A percentile compares a stretch with the other conserved stretches of the same genome.
Evolutionary conservation across 257 asterid genomes (phyloP).

Genomic region (Solanum sparsipilum): DNA sequence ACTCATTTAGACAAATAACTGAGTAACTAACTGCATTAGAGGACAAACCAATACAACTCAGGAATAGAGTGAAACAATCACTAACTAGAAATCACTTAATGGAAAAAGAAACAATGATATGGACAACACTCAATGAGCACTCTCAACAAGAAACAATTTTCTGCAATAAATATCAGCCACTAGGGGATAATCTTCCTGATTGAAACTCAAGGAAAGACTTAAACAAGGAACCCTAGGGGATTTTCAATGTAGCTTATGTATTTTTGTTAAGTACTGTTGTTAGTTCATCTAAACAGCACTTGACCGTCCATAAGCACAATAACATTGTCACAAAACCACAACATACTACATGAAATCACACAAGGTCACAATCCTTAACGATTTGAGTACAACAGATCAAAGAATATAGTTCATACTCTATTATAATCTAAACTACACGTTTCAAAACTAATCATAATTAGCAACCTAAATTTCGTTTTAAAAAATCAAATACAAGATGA

Average conservation of each 20-base stretch:
- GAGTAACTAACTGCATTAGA: background rate
- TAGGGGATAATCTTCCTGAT: background rate
- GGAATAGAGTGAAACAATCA: background rate
- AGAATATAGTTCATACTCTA: no score
- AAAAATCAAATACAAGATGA: background rate
- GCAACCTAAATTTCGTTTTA: no score
- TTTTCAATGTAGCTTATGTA: background rate
- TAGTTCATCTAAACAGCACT: background rate
- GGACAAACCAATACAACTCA: background rate
- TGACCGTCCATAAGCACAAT: background rate
- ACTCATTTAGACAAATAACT: background rate
- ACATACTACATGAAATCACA: no score
- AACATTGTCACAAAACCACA: background rate
- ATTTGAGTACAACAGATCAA: no score
- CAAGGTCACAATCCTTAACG: no score
- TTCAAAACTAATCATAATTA: no score
- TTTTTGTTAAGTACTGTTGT: background rate
- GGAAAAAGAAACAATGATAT: background rate
- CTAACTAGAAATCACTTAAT: background rate
- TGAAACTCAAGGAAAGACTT: background rate
- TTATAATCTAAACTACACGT: no score
- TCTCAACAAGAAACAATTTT: no score
- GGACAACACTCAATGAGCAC: background rate
- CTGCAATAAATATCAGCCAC: background rate
- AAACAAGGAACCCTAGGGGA: background rate